phyloP scores from a whole-genome alignment of 2,329 filamentous ascomycete genomes.

The Teratosphaeriaceae sp. region DNA sequence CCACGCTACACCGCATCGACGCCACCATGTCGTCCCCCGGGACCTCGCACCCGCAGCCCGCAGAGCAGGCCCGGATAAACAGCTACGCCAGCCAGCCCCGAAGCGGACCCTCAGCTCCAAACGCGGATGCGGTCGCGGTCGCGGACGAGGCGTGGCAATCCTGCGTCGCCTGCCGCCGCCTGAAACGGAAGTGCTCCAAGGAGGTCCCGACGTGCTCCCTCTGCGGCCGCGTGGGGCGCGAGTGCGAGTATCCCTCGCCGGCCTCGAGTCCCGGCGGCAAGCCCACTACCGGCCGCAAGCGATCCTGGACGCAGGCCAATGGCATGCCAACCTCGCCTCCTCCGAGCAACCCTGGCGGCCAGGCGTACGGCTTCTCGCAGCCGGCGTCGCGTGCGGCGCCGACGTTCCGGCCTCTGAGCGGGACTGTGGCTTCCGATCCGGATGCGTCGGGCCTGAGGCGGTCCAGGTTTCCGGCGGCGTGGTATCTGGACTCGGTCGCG shows the following conservation, averaged over 20 bases:
- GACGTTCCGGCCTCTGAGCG: not conserved
- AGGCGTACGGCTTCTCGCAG: not conserved
- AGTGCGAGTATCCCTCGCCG: constrained; percentile 12
- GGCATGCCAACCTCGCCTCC: not conserved
- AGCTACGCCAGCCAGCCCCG: too few relatives aligned
- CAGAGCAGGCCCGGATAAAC: too few relatives aligned
- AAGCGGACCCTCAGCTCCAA: too few relatives aligned
- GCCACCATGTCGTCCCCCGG: too few relatives aligned
- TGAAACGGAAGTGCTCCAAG: constrained; percentile 16
- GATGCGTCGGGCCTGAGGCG: not conserved
- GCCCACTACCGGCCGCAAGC: constrained; percentile 7
- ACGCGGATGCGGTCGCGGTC: too few relatives aligned
- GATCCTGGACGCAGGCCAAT: constrained; percentile 2
- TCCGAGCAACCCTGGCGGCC: not conserved
- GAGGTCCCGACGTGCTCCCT: constrained; percentile 11
- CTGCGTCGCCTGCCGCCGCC: constrained; percentile 12
- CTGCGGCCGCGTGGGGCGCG: constrained; percentile 10
- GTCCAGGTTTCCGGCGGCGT: not conserved
- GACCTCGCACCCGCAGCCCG: too few relatives aligned
- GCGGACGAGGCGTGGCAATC: constrained; percentile 5
- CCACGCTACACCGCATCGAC: too few relatives aligned
- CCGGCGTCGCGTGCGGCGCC: too few relatives aligned
- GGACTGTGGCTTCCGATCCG: not conserved
- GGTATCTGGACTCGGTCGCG: not conserved
- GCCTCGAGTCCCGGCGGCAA: constrained; percentile 6